Conservation (phyloP, 805 yeast genomes). For the Candida ovalis region DNA sequence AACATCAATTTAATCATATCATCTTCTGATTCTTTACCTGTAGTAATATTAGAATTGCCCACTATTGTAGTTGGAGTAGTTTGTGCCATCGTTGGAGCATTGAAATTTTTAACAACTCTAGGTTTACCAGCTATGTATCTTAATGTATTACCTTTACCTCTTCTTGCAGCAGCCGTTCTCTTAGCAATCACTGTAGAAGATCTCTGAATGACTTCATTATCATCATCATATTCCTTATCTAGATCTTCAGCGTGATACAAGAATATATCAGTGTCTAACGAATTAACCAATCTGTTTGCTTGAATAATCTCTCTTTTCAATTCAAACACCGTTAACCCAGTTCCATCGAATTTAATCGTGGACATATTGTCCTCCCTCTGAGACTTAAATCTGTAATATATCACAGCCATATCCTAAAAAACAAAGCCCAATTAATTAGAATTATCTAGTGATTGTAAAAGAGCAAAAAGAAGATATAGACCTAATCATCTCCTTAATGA, state of each 20-base stretch:
- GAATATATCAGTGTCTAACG: slow-evolving; percentile 76
- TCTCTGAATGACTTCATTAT: slow-evolving; percentile 85
- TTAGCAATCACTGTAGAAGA: slow-evolving; percentile 80
- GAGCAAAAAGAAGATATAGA: not conserved
- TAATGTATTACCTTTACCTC: slow-evolving; percentile 55
- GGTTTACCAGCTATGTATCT: slow-evolving; percentile 76
- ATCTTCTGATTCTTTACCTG: slow-evolving; percentile 53
- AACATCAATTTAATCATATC: slow-evolving; percentile 89
- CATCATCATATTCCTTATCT: slow-evolving; percentile 69
- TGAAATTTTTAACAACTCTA: slow-evolving; percentile 30
- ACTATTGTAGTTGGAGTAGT: slow-evolving; percentile 3
- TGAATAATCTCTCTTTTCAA: slow-evolving; percentile 84
- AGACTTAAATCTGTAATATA: slow-evolving; percentile 81
- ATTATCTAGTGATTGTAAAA: not conserved
- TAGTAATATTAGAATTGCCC: slow-evolving; percentile 10
- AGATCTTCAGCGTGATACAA: slow-evolving; percentile 58
- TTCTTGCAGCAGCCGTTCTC: slow-evolving; percentile 63
- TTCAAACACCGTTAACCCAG: slow-evolving; percentile 94
- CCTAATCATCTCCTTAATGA: too few species aligned
- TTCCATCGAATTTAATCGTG: slow-evolving; percentile 87
- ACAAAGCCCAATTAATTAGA: too few species aligned
- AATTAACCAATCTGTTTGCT: slow-evolving; percentile 77
- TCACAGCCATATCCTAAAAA: slow-evolving; percentile 34
- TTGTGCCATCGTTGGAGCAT: slow-evolving; percentile 11
- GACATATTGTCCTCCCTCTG: slow-evolving; percentile 64